These are phyloP conservation scores for Sisymbrium irio DNA, from an alignment of 345 rosid genomes.

Conservation along the genomic window DNA sequence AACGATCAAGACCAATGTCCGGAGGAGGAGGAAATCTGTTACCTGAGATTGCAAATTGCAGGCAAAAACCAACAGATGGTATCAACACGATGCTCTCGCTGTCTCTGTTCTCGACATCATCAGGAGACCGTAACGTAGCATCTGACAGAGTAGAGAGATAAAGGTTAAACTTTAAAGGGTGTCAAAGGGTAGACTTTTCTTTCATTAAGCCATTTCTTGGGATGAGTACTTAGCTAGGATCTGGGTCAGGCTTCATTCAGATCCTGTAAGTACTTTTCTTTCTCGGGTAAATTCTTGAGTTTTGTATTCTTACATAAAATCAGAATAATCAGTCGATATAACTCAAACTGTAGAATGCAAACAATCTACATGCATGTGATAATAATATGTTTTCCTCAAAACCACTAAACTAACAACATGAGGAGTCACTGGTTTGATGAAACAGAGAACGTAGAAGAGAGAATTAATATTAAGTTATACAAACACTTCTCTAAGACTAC, in stretches of 20 bases:
- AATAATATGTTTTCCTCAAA: slow-evolving; percentile 14
- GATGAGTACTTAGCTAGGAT: slow-evolving; percentile 40
- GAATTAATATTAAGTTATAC: not conserved
- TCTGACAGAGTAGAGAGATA: slow-evolving; percentile 13
- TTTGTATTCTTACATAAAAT: slow-evolving; percentile 15
- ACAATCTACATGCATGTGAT: not conserved
- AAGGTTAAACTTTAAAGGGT: not conserved
- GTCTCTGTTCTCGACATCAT: slow-evolving; percentile 36
- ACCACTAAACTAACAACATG: slow-evolving; percentile 11
- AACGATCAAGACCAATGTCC: slow-evolving; percentile 15
- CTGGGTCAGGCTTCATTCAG: slow-evolving; percentile 19
- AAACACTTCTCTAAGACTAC: not conserved
- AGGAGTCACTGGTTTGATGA: slow-evolving; percentile 1
- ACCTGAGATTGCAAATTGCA: slow-evolving; percentile 5
- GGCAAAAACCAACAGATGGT: slow-evolving; percentile 13
- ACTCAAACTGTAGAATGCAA: not conserved
- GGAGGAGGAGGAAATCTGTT: not conserved
- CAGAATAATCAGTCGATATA: not conserved
- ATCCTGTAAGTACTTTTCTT: slow-evolving; percentile 37
- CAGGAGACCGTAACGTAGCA: slow-evolving; percentile 2
- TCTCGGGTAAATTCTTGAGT: not conserved
- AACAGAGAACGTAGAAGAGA: not conserved
- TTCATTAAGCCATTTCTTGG: slow-evolving; percentile 12
- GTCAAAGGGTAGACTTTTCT: slow-evolving; percentile 8
- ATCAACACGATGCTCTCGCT: slow-evolving; percentile 36